Evolutionary conservation across 129 eudicot species (phyloP), one percentile per base, ranked within the genome.

Genomic region (Flaveria trinervia): DNA sequence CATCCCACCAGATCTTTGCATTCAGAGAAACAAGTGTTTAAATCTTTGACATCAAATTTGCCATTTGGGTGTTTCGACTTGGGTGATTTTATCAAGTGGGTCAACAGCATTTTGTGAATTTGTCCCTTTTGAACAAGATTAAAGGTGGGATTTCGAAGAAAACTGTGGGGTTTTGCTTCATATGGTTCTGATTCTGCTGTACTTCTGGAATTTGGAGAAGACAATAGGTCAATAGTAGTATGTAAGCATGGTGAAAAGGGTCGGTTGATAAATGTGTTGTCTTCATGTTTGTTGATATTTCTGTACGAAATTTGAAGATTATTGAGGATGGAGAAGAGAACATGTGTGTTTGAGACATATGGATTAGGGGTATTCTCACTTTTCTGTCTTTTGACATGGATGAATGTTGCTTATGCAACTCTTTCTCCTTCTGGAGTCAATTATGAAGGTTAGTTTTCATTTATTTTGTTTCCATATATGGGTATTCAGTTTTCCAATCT

Each of bases 361-460:
- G 85, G 85, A 44, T 84, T 93, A 41, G 70, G 86, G 78, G 74
- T 86, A 75, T 65, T 73, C 12, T 16, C 79, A 73, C 52, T 80
- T 66, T 83, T 73, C 8, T 16, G 83, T 80, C 52, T 80, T 66
- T 83, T 91, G 57, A 66, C 73, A 61, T 72, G 88, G 73, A 22
- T 94, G 77, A 79, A 79, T 85, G 76, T 65, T 76, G 81, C 82
- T 79, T 85, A 79, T 85, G 92, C 98, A 56, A 85, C 92, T 84
- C 97, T 93, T 56, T 93, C 98, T 88, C 97, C 98, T 79, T 79
- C 97, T 79, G 98, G 98, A 45, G 89, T 93, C 17, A 93, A 93
- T 78, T 93, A 90, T 84, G 98, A 93, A 93, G 98, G 98, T 90
- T 76, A 78, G 89, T 62, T 66, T 74, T 50, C 76, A 17, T 71